Evolutionary conservation across 2,329 filamentous ascomycete species (phyloP).

Genomic region (Aspergillus sergii): DNA sequence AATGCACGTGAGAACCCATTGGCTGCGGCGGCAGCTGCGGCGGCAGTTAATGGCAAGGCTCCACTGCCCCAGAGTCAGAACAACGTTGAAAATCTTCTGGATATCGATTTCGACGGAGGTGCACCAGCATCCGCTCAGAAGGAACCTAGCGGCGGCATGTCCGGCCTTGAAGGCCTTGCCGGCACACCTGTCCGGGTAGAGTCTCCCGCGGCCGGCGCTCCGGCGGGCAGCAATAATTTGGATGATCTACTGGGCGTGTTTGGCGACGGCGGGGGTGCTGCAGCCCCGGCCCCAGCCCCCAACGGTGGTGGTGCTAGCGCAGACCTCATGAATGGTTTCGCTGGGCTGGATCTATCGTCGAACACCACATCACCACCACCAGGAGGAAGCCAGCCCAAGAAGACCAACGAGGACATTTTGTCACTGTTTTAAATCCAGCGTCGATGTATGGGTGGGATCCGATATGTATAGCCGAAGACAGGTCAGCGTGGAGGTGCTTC

Average conservation of each 20-base stretch:
- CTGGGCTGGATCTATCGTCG: slow-evolving; percentile 73
- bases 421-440: slow-evolving; percentile 52
- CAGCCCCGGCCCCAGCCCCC: slow-evolving; percentile 32
- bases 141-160: slow-evolving; percentile 63
- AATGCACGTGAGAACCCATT: slow-evolving; percentile 93
- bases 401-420: slow-evolving; percentile 59
- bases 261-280: slow-evolving; percentile 51
- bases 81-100: slow-evolving; percentile 92
- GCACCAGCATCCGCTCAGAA: slow-evolving; percentile 84
- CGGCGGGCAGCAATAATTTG: slow-evolving; percentile 61
- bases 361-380: slow-evolving; percentile 29
- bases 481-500: background rate
- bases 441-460: background rate
- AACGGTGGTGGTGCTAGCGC: slow-evolving; percentile 36
- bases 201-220: slow-evolving; percentile 45
- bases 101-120: slow-evolving; percentile 93
- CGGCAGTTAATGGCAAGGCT: slow-evolving; percentile 60
- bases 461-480: background rate
- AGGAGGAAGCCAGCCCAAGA: slow-evolving; percentile 40
- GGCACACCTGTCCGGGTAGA: slow-evolving; percentile 57
- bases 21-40: slow-evolving; percentile 75
- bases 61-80: slow-evolving; percentile 58
- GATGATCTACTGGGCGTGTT: slow-evolving; percentile 80
- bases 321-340: slow-evolving; percentile 81
- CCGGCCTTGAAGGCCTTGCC: slow-evolving; percentile 61